A percentile compares a stretch with the other conserved stretches of the same genome.
phyloP scores from a whole-genome alignment of 2,329 filamentous ascomycete species.

The Fusarium nanum region DNA sequence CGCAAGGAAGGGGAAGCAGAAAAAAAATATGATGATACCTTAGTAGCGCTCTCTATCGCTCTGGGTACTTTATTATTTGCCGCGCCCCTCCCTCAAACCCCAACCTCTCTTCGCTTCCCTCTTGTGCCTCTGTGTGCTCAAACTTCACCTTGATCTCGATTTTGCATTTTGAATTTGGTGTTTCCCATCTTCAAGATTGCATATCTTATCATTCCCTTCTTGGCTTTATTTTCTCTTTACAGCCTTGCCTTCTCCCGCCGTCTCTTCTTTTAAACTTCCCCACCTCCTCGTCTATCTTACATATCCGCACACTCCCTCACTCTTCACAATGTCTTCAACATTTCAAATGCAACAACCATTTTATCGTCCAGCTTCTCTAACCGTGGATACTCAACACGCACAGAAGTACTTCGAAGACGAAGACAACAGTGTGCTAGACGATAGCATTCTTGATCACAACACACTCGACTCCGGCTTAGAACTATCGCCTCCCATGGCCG shows the following conservation, averaged over 20 bases:
- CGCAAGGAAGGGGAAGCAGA: conserved; percentile 12
- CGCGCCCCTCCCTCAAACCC: conserved; percentile 41
- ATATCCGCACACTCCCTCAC: conserved; percentile 42
- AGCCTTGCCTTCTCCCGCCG: conserved; percentile 33
- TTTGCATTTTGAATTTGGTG: conserved; percentile 33
- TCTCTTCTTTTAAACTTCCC: conserved; percentile 34
- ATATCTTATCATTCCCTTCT: conserved; percentile 35
- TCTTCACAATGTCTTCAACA: conserved; percentile 61
- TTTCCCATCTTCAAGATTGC: conserved; percentile 36
- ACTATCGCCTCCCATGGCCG: conserved; percentile 71
- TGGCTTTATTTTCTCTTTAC: conserved; percentile 39
- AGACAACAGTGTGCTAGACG: conserved; percentile 69
- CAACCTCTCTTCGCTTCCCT: conserved; percentile 41
- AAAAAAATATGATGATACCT: conserved; percentile 42
- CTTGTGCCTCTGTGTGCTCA: conserved; percentile 38
- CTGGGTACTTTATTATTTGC: conserved; percentile 45
- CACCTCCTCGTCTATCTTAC: conserved; percentile 19
- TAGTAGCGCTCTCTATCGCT: neutral
- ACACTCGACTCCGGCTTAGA: conserved; percentile 71
- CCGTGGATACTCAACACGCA: conserved; percentile 64
- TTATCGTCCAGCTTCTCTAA: conserved; percentile 62
- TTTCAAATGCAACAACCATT: conserved; percentile 61
- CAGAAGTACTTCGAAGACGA: conserved; percentile 71
- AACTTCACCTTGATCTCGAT: conserved; percentile 40
- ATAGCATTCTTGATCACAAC: conserved; percentile 69